Evolutionary conservation across 2,329 filamentous ascomycete genomes (phyloP), one percentile per base, ranked within the genome.

Genomic region (Aulographum hederae): DNA sequence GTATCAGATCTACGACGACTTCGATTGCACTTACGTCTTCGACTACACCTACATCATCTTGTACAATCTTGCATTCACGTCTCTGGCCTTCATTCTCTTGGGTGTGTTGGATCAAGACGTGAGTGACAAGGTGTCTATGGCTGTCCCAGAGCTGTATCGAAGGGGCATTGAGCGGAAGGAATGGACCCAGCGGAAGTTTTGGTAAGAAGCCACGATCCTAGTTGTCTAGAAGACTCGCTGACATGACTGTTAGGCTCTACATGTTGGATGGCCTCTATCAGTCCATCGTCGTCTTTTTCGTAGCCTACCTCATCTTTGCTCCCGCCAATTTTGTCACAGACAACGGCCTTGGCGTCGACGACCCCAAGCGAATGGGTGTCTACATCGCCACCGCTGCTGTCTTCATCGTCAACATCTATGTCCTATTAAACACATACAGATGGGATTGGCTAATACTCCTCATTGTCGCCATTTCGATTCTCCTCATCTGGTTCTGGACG

Each of bases 31-130:
- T 28, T 95, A 94, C 51, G 72, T 94, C 32, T 94, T 91, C 59
- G 89, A 98, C 54, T 94, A 93, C 61, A 91, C 82, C 25, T 98
- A 95, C 57, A 93, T 98, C 46, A 66, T 95, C 39, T 68, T 95
- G 50, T 93, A 92, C 66, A 95, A 95, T 58, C 62, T 98, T 51
- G 79, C 85, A 35, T 98, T 98, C 56, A 98, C 89, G 4, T 98
- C 89, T 12, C 57, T 98, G 14, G 84, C 89, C 3, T 80, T 95
- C 38, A 85, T 89, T 42, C 71, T 98, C 43, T 91, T 95, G 73
- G 89, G 89, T 56, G 79, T 98, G 26, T 66, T 98, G 39, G 89
- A 98, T 47, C 89, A 98, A 57, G 89, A 98, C 50, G 86, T 98
- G 29, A 81, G 81, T 41, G 89, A 95, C 52, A 78, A 75, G 47